A percentile compares a stretch with the other conserved stretches of the same genome.
These are phyloP conservation scores for Tubosaeta brunneosetosa DNA, from an alignment of 768 basidiomycete species.

Conservation along the genomic window DNA sequence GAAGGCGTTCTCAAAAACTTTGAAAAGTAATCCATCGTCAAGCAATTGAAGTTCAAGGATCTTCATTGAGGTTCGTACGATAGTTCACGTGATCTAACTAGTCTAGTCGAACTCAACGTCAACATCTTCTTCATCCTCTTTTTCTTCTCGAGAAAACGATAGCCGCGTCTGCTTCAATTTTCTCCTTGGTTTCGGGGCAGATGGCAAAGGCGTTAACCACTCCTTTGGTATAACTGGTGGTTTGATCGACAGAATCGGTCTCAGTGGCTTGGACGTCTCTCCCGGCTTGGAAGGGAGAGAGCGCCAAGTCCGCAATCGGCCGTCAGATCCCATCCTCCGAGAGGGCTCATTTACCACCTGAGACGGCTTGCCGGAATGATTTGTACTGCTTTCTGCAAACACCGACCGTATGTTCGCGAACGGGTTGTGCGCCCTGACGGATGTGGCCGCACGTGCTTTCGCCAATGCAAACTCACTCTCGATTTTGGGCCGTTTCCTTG, in stretches of 20 bases:
- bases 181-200: constrained; percentile 2
- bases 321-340: not conserved
- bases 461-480: constrained; percentile 19
- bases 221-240: constrained; percentile 29
- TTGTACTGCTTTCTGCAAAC: constrained; percentile 12
- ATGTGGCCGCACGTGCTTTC: constrained; percentile 1
- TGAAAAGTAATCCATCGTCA: constrained; percentile 77
- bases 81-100: constrained; percentile 14
- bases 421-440: constrained; percentile 18
- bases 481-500: constrained; percentile 18
- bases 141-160: constrained; percentile 9
- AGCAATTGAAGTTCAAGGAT: not conserved
- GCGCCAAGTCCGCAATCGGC: constrained; percentile 2
- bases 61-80: not conserved
- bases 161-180: constrained; percentile 20
- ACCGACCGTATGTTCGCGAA: constrained; percentile 17
- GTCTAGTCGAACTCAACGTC: not conserved
- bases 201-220: constrained; percentile 9
- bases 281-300: constrained; percentile 9
- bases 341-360: not conserved
- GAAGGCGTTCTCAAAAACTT: constrained; percentile 56
- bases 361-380: not conserved
- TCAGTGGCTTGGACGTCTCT: constrained; percentile 15
- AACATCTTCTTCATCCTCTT: not conserved
- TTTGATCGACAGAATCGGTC: constrained; percentile 28